Evolutionary conservation across 805 yeast species (phyloP).

Genomic region (Candida methanosorbosa): DNA sequence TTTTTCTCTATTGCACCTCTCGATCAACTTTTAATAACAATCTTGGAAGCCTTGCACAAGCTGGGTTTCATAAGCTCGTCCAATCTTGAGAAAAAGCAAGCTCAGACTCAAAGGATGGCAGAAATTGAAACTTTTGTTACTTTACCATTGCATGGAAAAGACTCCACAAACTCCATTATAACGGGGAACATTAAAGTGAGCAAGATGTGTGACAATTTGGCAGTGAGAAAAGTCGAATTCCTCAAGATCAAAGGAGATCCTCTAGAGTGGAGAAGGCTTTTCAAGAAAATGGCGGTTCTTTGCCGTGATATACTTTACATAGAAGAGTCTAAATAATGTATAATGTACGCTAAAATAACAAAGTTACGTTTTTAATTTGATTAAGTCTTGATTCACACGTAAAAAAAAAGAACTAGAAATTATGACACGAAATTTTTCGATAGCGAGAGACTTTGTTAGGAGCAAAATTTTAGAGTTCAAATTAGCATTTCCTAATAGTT

Average conservation of each 20-base stretch:
- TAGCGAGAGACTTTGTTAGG: too few species aligned
- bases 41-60: constrained; percentile 33
- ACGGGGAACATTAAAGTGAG: constrained; percentile 39
- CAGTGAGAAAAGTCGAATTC: constrained; percentile 43
- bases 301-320: constrained; percentile 49
- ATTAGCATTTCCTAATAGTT: too few species aligned
- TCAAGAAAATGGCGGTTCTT: constrained; percentile 45
- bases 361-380: too few species aligned
- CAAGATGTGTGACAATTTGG: constrained; percentile 26
- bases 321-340: constrained; percentile 19
- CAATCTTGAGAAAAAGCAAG: constrained; percentile 11
- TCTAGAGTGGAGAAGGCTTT: constrained; percentile 62
- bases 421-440: too few species aligned
- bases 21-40: constrained; percentile 31
- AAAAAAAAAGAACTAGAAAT: not conserved
- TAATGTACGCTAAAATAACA: not conserved
- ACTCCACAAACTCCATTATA: constrained; percentile 34
- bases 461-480: too few species aligned
- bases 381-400: not conserved
- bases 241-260: constrained; percentile 57
- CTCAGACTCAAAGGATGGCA: constrained; percentile 11
- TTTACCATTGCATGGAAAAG: constrained; percentile 31
- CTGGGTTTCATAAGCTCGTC: constrained; percentile 28
- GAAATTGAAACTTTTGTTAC: constrained; percentile 26
- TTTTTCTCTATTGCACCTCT: constrained; percentile 39